Evolutionary conservation across 441 rosid species (phyloP).

Genomic region (Populus tomentosa): DNA sequence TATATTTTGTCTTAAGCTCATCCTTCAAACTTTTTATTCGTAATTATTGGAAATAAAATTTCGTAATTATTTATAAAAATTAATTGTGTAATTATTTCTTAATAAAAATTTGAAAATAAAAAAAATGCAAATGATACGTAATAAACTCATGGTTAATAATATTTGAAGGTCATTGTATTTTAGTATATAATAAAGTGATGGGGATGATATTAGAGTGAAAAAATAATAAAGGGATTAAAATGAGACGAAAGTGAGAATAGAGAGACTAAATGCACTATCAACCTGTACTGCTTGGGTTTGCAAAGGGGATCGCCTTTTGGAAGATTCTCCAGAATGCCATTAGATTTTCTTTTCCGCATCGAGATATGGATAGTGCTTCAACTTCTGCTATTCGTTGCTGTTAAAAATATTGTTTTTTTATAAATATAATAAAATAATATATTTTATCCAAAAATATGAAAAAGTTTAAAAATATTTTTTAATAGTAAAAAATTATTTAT

Average conservation of each 20-base stretch:
- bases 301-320: conserved; percentile 18
- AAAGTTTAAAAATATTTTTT: too few species aligned
- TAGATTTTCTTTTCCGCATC: background rate
- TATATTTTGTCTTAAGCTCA: background rate
- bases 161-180: background rate
- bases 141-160: background rate
- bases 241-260: background rate
- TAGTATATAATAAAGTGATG: background rate
- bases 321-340: conserved; percentile 27
- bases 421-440: too few species aligned
- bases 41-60: too few species aligned
- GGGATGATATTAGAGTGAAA: background rate
- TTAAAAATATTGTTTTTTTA: too few species aligned
- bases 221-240: background rate
- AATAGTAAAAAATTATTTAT: too few species aligned
- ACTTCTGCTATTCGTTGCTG: too few species aligned
- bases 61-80: too few species aligned
- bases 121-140: too few species aligned
- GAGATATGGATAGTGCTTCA: background rate
- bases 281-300: background rate
- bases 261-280: background rate
- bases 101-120: too few species aligned
- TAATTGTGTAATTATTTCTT: too few species aligned
- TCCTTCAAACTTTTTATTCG: background rate
- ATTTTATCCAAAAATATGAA: background rate